Percentiles rank a stretch among this genome's conserved stretches.
Conservation (phyloP, 2,329 filamentous ascomycete species). For the Zymoseptoria pseudotritici region DNA sequence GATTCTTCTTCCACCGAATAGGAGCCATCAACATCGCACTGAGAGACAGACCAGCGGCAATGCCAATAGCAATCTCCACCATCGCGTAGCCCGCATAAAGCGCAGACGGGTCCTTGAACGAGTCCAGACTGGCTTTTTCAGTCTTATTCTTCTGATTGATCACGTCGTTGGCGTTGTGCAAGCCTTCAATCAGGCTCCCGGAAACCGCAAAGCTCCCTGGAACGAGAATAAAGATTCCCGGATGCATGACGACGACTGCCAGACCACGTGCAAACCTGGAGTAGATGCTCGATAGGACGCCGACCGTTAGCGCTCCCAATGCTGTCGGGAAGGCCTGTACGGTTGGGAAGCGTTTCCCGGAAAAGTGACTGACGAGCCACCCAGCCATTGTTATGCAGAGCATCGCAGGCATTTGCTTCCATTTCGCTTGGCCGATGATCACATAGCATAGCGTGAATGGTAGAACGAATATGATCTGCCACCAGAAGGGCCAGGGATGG, state of each 20-base stretch:
- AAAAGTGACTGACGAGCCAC: constrained; percentile 69
- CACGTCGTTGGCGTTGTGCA: constrained; percentile 1
- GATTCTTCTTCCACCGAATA: background rate
- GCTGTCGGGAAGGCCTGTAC: constrained; percentile 71
- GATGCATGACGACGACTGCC: constrained; percentile 40
- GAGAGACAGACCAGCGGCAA: background rate
- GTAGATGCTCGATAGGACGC: constrained; percentile 70
- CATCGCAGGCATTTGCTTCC: constrained; percentile 70
- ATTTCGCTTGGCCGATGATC: constrained; percentile 74
- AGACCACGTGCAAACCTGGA: constrained; percentile 52
- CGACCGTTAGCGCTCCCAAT: constrained; percentile 66
- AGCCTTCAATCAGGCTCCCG: constrained; percentile 28
- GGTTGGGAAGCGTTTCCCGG: constrained; percentile 54
- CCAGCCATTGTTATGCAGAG: constrained; percentile 63
- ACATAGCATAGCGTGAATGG: constrained; percentile 61
- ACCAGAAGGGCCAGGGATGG: constrained; percentile 45
- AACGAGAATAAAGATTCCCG: background rate
- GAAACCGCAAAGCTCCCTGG: constrained; percentile 42
- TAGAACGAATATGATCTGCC: constrained; percentile 64
- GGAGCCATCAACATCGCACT: background rate
- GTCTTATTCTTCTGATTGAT: background rate
- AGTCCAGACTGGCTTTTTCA: background rate
- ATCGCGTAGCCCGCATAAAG: background rate
- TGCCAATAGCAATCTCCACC: background rate
- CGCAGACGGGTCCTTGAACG: background rate